phyloP scores from a whole-genome alignment of 495 filamentous ascomycete genomes.

The Daldinia grandis region DNA sequence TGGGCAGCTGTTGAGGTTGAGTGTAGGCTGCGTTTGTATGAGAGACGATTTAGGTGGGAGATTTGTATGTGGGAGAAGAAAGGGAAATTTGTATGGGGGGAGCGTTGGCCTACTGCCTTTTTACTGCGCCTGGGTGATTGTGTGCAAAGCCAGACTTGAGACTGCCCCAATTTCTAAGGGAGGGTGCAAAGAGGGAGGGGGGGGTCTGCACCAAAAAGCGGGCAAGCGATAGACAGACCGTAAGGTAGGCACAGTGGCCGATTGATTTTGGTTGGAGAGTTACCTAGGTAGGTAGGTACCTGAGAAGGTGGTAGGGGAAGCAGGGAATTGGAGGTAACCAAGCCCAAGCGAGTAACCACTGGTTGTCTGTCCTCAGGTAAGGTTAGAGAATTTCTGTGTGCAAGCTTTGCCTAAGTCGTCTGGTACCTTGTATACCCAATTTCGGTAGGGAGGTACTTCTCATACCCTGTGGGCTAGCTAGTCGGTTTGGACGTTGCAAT shows the following conservation, averaged over 20 bases:
- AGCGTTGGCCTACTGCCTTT: slow-evolving; percentile 59
- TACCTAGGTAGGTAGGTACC: slow-evolving; percentile 5
- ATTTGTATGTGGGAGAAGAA: slow-evolving; percentile 70
- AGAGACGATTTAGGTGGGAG: slow-evolving; percentile 57
- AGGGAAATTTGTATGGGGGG: slow-evolving; percentile 65
- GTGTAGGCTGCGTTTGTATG: slow-evolving; percentile 64
- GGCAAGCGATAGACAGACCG: slow-evolving; percentile 39
- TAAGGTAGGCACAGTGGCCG: slow-evolving; percentile 25
- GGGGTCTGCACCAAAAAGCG: slow-evolving; percentile 43
- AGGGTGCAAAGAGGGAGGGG: slow-evolving; percentile 43
- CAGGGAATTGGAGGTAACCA: slow-evolving; percentile 3
- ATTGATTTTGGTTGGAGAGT: slow-evolving; percentile 7
- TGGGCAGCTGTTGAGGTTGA: slow-evolving; percentile 49
- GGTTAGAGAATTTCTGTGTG: slow-evolving; percentile 22
- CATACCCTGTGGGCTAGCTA: slow-evolving; percentile 1
- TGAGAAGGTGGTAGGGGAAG: slow-evolving; percentile 4
- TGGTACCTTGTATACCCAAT: slow-evolving; percentile 18
- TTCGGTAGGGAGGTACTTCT: slow-evolving; percentile 20
- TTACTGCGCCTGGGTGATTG: slow-evolving; percentile 69
- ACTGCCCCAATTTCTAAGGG: slow-evolving; percentile 49
- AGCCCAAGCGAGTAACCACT: slow-evolving; percentile 9
- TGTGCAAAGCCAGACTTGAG: slow-evolving; percentile 50
- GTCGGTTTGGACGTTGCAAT: slow-evolving; percentile 31
- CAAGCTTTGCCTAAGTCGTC: neutral
- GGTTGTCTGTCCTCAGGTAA: slow-evolving; percentile 19